Base-by-base conservation (phyloP, 805 yeast genomes). In the Blastobotrys mokoenaii region DNA sequence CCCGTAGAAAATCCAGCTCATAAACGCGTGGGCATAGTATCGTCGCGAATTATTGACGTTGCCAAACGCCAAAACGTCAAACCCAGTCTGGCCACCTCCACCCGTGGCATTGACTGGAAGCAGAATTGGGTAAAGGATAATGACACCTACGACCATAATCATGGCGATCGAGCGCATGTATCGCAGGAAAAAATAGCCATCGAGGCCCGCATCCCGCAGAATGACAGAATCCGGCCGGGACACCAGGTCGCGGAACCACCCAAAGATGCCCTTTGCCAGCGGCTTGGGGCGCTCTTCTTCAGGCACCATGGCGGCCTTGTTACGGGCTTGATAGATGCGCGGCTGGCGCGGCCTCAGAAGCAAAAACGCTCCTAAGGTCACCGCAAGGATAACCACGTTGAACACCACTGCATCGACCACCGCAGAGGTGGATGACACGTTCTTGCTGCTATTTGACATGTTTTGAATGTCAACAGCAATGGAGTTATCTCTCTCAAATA, bases 131-230 rank as follows among this genome's bases (percentile, higher is more conserved):
- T 76, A 78, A 5, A 79, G 67, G 25, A 79, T 54, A 3, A 74
- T 27, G 45, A 77, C 62, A 3, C 85, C 84, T 38, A 78, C 66
- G 1, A 79, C 70, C 46, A 80, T 76, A 35, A 79, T 59, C 4
- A 68, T 49, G 10, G 76, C 67, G 51, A 86, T 67, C 32, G 83
- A 57, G 41, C 76, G 71, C 25, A 93, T 63, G 59, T 84, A 93
- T 52, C 98, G 72, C 50, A 88, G 66, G 62, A 89, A 90, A 59
- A 93, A 81, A 67, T 85, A 90, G 3, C 96, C 97, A 61, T 90
- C 97, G n/a, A 90, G 61, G 14, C 97, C 97, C 16, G 93, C 82
- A 57, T 90, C 94, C 52, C 82, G 80, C 48, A 90, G 77, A 45
- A 89, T 71, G 58, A 84, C 84, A 40, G 82, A 68, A 46, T 84